Conservation (phyloP, 2,329 filamentous ascomycete genomes). For the Trichoderma hamatum region DNA sequence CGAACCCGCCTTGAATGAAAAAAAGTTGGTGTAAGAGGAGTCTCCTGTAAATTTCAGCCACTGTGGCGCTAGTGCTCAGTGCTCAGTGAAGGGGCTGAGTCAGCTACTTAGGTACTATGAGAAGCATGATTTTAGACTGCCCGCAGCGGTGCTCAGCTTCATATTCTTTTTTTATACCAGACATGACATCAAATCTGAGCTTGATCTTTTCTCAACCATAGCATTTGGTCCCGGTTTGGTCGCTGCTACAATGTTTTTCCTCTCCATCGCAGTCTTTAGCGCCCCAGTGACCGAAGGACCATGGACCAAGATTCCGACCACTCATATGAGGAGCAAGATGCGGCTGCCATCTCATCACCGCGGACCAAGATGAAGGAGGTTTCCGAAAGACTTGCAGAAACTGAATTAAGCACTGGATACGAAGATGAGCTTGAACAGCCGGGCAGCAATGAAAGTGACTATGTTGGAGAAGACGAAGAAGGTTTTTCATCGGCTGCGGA, state of each 20-base stretch:
- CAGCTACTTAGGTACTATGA: neutral
- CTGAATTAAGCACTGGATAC: slow-evolving; percentile 1
- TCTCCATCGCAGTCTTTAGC: slow-evolving; percentile 30
- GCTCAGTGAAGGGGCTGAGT: slow-evolving; percentile 4
- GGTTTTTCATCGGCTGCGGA: slow-evolving; percentile 8
- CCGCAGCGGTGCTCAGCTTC: neutral
- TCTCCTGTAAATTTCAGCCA: slow-evolving; percentile 18
- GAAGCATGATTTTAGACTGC: neutral
- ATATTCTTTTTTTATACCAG: neutral
- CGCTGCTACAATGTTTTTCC: slow-evolving; percentile 38
- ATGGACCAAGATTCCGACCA: slow-evolving; percentile 39
- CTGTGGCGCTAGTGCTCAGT: slow-evolving; percentile 14
- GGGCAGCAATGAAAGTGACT: slow-evolving; percentile 1
- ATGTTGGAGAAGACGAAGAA: slow-evolving; percentile 4
- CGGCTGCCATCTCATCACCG: slow-evolving; percentile 14
- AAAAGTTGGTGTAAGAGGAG: slow-evolving; percentile 18
- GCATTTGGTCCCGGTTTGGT: neutral
- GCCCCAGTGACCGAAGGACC: slow-evolving; percentile 32
- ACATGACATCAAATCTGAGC: neutral
- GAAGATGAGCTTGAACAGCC: neutral
- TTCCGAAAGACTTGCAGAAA: neutral
- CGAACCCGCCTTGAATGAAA: neutral
- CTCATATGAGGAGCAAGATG: slow-evolving; percentile 28
- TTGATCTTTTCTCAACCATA: neutral
- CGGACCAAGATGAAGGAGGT: slow-evolving; percentile 26